These are phyloP conservation scores for Fusarium dlaminii DNA, from an alignment of 2,329 filamentous ascomycete species.

Conservation along the genomic window DNA sequence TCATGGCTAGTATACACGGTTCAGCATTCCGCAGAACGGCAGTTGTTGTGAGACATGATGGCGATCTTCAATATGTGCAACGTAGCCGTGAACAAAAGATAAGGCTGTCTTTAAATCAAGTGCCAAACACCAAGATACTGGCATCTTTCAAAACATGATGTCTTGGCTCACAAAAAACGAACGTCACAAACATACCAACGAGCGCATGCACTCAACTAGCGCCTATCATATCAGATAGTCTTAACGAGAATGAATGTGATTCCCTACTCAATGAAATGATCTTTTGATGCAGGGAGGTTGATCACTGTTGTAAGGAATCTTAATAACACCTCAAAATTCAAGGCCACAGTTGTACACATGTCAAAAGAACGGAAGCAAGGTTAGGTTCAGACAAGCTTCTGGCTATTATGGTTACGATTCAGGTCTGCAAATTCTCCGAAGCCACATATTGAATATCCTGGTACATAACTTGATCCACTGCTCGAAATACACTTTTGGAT, in stretches of 20 bases:
- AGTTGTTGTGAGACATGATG: background rate
- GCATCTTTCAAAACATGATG: background rate
- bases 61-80: background rate
- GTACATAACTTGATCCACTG: background rate
- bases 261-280: background rate
- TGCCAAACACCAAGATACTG: background rate
- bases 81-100: background rate
- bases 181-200: background rate
- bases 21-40: slow-evolving; percentile 1
- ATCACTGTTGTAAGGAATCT: background rate
- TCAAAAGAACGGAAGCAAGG: background rate
- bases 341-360: background rate
- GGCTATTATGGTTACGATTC: background rate
- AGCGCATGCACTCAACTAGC: background rate
- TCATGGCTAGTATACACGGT: background rate
- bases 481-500: no score
- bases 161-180: background rate
- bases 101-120: background rate
- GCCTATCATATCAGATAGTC: background rate
- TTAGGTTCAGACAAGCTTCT: background rate
- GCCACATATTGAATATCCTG: background rate
- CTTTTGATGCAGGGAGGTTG: background rate
- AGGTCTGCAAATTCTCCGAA: background rate
- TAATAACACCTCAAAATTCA: background rate
- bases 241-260: background rate